Base-by-base conservation (phyloP, 2,329 filamentous ascomycete genomes). In the Hypoxylon rubiginosum region DNA sequence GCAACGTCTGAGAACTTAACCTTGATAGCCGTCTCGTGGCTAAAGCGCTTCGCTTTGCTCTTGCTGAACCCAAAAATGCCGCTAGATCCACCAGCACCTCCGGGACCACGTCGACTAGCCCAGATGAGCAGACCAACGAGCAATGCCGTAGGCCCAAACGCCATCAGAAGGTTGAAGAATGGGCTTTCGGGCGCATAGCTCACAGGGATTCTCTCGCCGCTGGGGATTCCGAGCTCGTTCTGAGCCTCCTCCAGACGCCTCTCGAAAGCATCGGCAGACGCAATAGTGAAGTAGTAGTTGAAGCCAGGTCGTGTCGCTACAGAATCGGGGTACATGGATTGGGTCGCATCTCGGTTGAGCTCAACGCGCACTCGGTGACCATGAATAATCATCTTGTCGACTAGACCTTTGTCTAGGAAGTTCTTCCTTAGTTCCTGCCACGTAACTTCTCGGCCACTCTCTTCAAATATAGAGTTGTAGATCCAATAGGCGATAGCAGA, bases 1-100 rank as follows among this genome's bases (percentile, higher is more conserved):
- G 96, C 96, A 46, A 99, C 96, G 78, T 99, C 96, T 50, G 92
- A 85, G 78, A 99, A 99, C 81, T 97, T 98, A 79, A 97, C 94
- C 82, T 97, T 97, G 83, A 99, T 88, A 62, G 96, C 93, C 10
- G 92, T 93, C 83, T 99, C 96, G 73, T 97, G 94, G 79, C 97
- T 99, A 85, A 98, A 99, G 75, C 92, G 92, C 85, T 97, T 98
- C 26, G 96, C 96, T 74, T 93, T 90, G 81, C 94, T 97, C 86
- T 96, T 95, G 72, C 94, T 92, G 81, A 99, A 97, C 71, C 94
- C 94, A 77, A 99, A 99, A 76, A 98, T 92, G 70, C 94, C 93
- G 75, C 90, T 90, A 63, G 87, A 87, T 62, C 88, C 89, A 67
- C 85, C 89, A 65, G 88, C 88, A 57, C 88, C 88, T 57, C 88